Evolutionary conservation across 805 yeast species (phyloP).

Genomic region (Wickerhamiella brachini): DNA sequence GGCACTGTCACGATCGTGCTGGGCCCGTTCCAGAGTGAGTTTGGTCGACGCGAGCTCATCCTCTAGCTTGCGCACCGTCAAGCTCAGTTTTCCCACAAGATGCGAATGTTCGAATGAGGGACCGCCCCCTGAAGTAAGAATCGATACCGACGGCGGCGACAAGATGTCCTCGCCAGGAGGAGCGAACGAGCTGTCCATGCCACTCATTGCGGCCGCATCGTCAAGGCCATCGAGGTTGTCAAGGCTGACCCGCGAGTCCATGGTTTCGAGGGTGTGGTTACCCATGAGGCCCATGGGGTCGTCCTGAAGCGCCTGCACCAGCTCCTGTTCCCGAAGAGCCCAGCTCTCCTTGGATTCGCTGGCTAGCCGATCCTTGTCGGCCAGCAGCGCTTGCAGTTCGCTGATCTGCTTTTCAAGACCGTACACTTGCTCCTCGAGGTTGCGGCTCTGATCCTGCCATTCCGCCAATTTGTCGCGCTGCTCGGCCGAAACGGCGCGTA

Average conservation of each 20-base stretch:
- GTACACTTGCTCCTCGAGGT: conserved; percentile 9
- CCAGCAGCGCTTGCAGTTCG: background rate
- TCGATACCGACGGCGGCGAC: background rate
- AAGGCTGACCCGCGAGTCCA: background rate
- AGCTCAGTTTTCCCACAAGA: conserved; percentile 57
- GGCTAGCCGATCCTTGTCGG: conserved; percentile 1
- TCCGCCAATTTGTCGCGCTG: background rate
- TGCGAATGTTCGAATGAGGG: conserved; percentile 32
- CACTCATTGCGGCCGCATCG: background rate
- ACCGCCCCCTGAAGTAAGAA: background rate
- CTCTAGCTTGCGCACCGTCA: conserved; percentile 67
- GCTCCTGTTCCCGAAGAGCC: background rate
- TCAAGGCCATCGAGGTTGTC: background rate
- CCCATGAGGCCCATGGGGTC: background rate
- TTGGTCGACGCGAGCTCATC: conserved; percentile 53
- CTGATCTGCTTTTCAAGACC: conserved; percentile 2
- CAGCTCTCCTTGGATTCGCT: background rate
- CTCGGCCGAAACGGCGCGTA: background rate
- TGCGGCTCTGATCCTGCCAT: background rate
- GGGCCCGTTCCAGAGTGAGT: conserved; percentile 45
- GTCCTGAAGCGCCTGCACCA: background rate
- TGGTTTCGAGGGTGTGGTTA: background rate
- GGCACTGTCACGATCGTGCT: conserved; percentile 46
- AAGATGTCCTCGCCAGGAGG: background rate
- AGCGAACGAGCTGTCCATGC: background rate